Evolutionary conservation across 2,329 filamentous ascomycete species (phyloP).

Genomic region (Fusarium albidum): DNA sequence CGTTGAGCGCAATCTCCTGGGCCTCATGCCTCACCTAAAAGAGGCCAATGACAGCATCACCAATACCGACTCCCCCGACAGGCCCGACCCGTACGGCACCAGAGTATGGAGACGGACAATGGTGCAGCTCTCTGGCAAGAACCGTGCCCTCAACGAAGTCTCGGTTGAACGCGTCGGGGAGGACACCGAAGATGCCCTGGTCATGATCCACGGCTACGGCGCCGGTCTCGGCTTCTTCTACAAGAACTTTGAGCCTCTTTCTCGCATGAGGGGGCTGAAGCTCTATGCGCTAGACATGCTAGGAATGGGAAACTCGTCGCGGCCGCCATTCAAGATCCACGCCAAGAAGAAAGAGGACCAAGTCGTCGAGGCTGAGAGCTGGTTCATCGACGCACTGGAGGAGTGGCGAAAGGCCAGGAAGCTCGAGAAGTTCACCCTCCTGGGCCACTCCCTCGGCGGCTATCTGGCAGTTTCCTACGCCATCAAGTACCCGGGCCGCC

Average conservation of each 20-base stretch:
- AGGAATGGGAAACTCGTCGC: conserved; percentile 89
- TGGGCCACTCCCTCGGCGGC: conserved; percentile 92
- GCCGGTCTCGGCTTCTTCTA: conserved; percentile 98
- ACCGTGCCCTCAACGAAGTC: conserved; percentile 91
- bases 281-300: conserved; percentile 94
- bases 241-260: conserved; percentile 93
- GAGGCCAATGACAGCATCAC: conserved; percentile 75
- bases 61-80: conserved; percentile 50
- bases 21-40: conserved; percentile 83
- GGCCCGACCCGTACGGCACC: conserved; percentile 82
- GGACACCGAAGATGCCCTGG: conserved; percentile 81
- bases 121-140: conserved; percentile 83
- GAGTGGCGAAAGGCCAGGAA: conserved; percentile 92
- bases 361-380: conserved; percentile 88
- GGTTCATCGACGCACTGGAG: conserved; percentile 95
- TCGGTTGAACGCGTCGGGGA: conserved; percentile 86
- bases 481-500: conserved; percentile 90
- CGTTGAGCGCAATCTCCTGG: conserved; percentile 89
- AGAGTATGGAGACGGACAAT: conserved; percentile 87
- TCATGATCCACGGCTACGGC: conserved; percentile 97
- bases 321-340: conserved; percentile 84
- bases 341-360: conserved; percentile 83
- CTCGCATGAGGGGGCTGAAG: conserved; percentile 81
- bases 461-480: conserved; percentile 97
- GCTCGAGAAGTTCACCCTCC: conserved; percentile 90